Conservation (phyloP, 2,329 filamentous ascomycete species). For the Sodiomyces alkalinus region DNA sequence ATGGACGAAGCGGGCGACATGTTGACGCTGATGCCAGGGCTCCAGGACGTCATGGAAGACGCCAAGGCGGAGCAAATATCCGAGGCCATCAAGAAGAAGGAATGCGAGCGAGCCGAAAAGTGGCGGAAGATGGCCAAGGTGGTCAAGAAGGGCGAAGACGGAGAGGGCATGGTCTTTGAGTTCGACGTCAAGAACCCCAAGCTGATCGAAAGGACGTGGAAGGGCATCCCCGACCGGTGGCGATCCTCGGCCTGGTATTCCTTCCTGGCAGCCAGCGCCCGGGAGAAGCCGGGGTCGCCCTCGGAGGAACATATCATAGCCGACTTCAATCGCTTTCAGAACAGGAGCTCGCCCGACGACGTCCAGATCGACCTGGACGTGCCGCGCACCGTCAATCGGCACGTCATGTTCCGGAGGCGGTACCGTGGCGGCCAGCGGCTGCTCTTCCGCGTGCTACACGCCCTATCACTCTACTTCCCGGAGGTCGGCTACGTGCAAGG, state of each 20-base stretch:
- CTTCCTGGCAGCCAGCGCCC: conserved; percentile 68
- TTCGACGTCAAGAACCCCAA: conserved; percentile 78
- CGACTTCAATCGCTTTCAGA: conserved; percentile 58
- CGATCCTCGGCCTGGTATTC: conserved; percentile 87
- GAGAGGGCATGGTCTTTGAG: conserved; percentile 49
- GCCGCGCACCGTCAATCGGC: conserved; percentile 80
- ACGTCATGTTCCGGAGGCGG: conserved; percentile 90
- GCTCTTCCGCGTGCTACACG: conserved; percentile 83
- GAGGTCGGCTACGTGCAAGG: conserved; percentile 93
- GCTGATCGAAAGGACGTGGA: conserved; percentile 85
- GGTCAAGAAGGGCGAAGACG: conserved; percentile 31
- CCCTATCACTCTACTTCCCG: conserved; percentile 79
- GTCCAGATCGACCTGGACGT: conserved; percentile 96
- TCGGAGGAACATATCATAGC: conserved; percentile 58
- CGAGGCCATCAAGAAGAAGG: conserved; percentile 45
- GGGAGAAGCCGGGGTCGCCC: conserved; percentile 43
- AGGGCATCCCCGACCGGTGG: conserved; percentile 95
- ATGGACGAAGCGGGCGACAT: conserved; percentile 54
- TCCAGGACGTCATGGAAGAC: conserved; percentile 41
- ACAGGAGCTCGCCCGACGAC: conserved; percentile 69
- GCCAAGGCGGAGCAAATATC: conserved; percentile 34
- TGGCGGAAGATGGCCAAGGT: conserved; percentile 53
- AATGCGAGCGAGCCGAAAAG: conserved; percentile 48
- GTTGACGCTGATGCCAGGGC: conserved; percentile 42
- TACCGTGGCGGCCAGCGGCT: conserved; percentile 88